These are phyloP conservation scores for Takakia lepidozioides DNA, from an alignment of 225 moss, liverwort and hornwort species.

Conservation along the genomic window DNA sequence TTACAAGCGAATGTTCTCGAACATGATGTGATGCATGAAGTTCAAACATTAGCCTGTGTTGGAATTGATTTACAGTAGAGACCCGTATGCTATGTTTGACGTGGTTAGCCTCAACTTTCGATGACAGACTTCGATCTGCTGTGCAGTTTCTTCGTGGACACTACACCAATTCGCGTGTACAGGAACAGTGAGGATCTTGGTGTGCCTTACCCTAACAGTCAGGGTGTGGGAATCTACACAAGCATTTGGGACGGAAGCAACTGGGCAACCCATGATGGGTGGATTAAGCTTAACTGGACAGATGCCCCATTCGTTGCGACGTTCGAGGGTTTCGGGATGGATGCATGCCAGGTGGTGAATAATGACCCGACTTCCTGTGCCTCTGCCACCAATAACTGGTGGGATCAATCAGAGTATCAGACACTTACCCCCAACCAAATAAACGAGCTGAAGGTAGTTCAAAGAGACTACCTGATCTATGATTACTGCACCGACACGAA, in stretches of 20 bases:
- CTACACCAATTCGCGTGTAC: constrained; percentile 53
- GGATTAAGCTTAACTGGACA: constrained; percentile 25
- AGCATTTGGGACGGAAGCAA: constrained; percentile 55
- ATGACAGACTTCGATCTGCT: too few species aligned
- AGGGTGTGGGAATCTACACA: constrained; percentile 42
- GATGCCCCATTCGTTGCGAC: constrained; percentile 50
- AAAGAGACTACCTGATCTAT: constrained; percentile 9
- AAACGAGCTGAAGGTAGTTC: constrained; percentile 7
- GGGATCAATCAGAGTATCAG: constrained; percentile 22
- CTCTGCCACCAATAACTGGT: constrained; percentile 26
- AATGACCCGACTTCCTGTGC: constrained; percentile 18
- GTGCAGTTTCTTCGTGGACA: constrained; percentile 53
- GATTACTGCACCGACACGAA: constrained; percentile 26
- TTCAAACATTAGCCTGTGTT: too few species aligned
- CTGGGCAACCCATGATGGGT: constrained; percentile 51
- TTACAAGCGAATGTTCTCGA: too few species aligned
- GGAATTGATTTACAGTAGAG: too few species aligned
- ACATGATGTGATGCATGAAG: too few species aligned
- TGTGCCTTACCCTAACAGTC: constrained; percentile 47
- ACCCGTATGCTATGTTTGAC: too few species aligned
- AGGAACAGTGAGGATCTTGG: constrained; percentile 47
- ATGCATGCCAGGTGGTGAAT: constrained; percentile 17
- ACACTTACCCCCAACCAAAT: constrained; percentile 38
- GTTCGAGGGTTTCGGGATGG: constrained; percentile 43
- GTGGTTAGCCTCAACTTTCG: too few species aligned